These are phyloP conservation scores for Phialophora tarda DNA, from an alignment of 2,329 filamentous ascomycete species.

Conservation along the genomic window DNA sequence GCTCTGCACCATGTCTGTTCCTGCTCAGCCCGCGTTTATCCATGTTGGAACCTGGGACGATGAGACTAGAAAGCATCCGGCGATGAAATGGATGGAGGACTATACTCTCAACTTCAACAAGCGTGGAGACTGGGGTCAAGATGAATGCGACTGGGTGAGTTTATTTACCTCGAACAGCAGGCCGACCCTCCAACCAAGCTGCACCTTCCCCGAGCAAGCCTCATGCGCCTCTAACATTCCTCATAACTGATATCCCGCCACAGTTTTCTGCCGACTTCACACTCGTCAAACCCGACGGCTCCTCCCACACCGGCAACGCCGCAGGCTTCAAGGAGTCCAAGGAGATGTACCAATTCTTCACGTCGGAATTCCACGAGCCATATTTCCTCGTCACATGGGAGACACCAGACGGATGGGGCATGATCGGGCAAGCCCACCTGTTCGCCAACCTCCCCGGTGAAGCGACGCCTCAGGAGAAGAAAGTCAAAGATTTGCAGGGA, in stretches of 20 bases:
- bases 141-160: conserved; percentile 27
- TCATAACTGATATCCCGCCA: background rate
- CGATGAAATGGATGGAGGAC: conserved; percentile 39
- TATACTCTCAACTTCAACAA: conserved; percentile 32
- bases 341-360: conserved; percentile 31
- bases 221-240: background rate
- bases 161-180: background rate
- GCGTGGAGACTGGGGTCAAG: conserved; percentile 25
- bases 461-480: conserved; percentile 20
- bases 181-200: background rate
- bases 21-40: conserved; percentile 31
- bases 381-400: conserved; percentile 33
- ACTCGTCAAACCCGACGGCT: conserved; percentile 32
- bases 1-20: conserved; percentile 32
- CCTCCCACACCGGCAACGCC: conserved; percentile 20
- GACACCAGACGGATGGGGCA: conserved; percentile 29
- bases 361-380: conserved; percentile 34
- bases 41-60: conserved; percentile 36
- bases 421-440: conserved; percentile 34
- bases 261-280: conserved; percentile 24
- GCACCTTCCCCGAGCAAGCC: background rate
- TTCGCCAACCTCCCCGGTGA: conserved; percentile 30
- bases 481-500: conserved; percentile 30
- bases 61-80: conserved; percentile 33
- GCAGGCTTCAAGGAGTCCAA: conserved; percentile 25